These are phyloP conservation scores for Kodamaea anthophila DNA, from an alignment of 1,139 yeast genomes.

Conservation along the genomic window DNA sequence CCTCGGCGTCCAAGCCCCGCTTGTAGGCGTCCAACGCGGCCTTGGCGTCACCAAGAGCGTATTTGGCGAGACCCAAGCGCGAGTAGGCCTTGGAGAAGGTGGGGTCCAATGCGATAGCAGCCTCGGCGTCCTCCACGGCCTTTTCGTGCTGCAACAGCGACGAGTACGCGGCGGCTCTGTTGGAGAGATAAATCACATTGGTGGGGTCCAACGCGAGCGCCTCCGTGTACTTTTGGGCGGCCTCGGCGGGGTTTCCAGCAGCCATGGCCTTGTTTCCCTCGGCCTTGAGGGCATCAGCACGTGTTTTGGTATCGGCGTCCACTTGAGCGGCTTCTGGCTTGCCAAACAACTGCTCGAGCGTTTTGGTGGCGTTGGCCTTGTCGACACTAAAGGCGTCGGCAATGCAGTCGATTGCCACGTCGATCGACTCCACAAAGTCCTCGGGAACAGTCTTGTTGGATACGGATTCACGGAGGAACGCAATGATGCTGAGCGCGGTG, in stretches of 20 bases:
- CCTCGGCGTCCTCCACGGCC: constrained; percentile 80
- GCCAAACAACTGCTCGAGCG: constrained; percentile 43
- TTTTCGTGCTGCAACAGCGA: constrained; percentile 65
- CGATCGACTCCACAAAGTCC: constrained; percentile 87
- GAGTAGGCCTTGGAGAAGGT: constrained; percentile 88
- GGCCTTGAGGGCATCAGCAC: constrained; percentile 78
- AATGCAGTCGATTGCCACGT: constrained; percentile 89
- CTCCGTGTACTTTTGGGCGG: constrained; percentile 69
- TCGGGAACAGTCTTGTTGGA: constrained; percentile 60
- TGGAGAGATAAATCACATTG: constrained; percentile 77
- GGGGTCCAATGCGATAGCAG: constrained; percentile 74
- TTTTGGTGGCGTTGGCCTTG: constrained; percentile 37
- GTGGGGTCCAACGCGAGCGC: constrained; percentile 68
- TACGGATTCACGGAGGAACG: constrained; percentile 60
- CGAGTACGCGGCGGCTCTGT: constrained; percentile 96
- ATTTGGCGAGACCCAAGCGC: constrained; percentile 88
- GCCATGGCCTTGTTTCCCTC: constrained; percentile 94
- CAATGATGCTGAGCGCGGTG: constrained; percentile 69
- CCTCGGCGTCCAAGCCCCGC: constrained; percentile 81
- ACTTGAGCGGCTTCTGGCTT: constrained; percentile 25
- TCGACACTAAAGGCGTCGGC: constrained; percentile 80
- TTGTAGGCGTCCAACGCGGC: constrained; percentile 89
- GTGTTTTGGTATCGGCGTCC: constrained; percentile 51
- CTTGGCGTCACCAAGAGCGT: constrained; percentile 83
- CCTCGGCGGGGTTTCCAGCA: constrained; percentile 59